phyloP scores from a whole-genome alignment of 768 basidiomycete species.

The Phlebiopsis gigantea region DNA sequence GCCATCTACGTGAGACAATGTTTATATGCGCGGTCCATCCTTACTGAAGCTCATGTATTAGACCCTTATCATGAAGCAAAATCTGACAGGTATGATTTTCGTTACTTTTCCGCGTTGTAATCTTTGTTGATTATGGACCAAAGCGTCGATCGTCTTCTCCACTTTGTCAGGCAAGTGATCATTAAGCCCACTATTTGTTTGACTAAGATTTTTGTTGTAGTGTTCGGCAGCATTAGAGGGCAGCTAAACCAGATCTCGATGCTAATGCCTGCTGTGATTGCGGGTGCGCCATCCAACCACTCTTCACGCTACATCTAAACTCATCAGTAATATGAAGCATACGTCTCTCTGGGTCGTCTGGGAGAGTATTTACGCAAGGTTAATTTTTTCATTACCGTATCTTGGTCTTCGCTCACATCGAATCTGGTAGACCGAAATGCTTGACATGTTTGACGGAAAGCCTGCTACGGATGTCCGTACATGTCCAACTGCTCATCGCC shows the following conservation, averaged over 20 bases:
- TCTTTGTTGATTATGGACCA: not conserved
- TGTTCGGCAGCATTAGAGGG: not conserved
- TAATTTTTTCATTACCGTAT: not conserved
- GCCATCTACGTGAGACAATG: conserved; percentile 43
- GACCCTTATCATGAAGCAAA: conserved; percentile 32
- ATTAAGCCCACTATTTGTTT: not conserved
- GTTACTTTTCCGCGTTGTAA: not conserved
- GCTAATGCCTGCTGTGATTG: not conserved
- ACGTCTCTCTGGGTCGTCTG: conserved; percentile 7
- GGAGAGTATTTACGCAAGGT: conserved; percentile 4
- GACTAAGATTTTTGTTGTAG: not conserved
- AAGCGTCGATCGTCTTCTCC: conserved; percentile 13
- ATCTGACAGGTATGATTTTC: conserved; percentile 22
- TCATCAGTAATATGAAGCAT: not conserved
- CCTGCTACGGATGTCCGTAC: conserved; percentile 7
- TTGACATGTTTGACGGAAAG: conserved; percentile 22
- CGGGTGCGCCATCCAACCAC: not conserved
- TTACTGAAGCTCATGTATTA: not conserved
- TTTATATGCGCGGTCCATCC: no score
- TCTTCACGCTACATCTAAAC: no score
- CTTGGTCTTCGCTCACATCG: not conserved
- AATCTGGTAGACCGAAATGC: conserved; percentile 22
- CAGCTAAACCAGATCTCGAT: not conserved
- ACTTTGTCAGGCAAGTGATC: conserved; percentile 18
- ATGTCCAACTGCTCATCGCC: not conserved